Base-by-base conservation (phyloP, 768 basidiomycete genomes). In the Pleurotus giganteus region DNA sequence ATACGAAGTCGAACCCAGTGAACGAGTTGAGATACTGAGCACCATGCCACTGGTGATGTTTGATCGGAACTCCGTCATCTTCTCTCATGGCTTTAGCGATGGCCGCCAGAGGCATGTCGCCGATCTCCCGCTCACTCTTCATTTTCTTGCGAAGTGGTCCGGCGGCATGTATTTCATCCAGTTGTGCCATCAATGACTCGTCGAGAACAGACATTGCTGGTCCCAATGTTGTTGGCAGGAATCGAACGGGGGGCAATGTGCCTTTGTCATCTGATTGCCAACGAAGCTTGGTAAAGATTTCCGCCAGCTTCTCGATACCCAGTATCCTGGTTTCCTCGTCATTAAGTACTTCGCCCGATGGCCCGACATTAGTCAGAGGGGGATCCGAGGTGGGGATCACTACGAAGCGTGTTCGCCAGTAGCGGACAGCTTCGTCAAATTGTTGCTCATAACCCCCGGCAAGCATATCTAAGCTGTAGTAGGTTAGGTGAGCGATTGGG, bases 321-420 rank as follows among this genome's bases (percentile, higher is more conserved):
- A 91, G 73, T 21, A 97, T 78, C 13, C 91, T 86, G 13, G 88
- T 85, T 68, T 96, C 94, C 67, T 94, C 91, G 27, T 93, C 91
- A 60, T 86, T 84, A 46, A 96, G 77, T 51, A 76, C 77, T 65
- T 96, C 94, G 1, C 87, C 89, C 1, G 79, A 78, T 0, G 88
- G 78, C 0, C 85, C 84, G 11, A 74, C 71, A 41, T 72, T 78
- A 1, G 77, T 65, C 29, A 76, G 71, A 3, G 81, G 92, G 56
- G 84, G 78, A 32, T 91, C 88, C 12, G 81, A 75, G 0, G 92
- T 87, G 0, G 96, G 96, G 26, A 99, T 89, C 17, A 99, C 85
- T 23, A 98, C 79, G 66, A 97, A 97, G 19, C 95, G 80, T 0
- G 94, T 98, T 11, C 95, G 81, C 92, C 96, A 97, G 63, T 96